Percentiles rank a stretch among this genome's conserved stretches.
Evolutionary conservation across 148 eudicot species (phyloP).

Genomic region (Dysphania ambrosioides): DNA sequence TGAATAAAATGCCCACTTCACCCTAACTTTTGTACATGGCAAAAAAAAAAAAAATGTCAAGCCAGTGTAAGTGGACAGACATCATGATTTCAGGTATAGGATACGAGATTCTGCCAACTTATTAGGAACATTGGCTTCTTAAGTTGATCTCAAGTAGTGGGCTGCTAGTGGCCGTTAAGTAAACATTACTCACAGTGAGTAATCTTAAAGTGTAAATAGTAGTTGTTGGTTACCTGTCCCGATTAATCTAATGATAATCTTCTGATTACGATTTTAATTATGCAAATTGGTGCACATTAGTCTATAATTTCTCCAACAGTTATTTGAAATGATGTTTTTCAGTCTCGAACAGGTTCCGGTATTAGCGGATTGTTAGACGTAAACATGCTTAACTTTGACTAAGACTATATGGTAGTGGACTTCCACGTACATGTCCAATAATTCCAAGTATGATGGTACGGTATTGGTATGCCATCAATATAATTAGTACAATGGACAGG

Average conservation of each 20-base stretch:
- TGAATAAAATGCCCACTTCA: neutral
- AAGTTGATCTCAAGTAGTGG: slow-evolving; percentile 3
- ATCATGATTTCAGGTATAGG: slow-evolving; percentile 6
- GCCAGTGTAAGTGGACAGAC: neutral
- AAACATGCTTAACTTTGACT: no score
- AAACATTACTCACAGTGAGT: neutral
- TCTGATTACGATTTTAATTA: neutral
- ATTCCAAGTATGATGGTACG: neutral
- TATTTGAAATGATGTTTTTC: neutral
- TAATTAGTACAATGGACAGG: neutral
- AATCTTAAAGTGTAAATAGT: slow-evolving; percentile 26
- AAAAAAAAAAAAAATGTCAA: slow-evolving; percentile 5
- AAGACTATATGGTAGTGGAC: slow-evolving; percentile 17
- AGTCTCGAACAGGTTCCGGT: slow-evolving; percentile 16
- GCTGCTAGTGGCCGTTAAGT: slow-evolving; percentile 8
- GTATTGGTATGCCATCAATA: neutral
- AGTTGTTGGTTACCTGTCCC: slow-evolving; percentile 13
- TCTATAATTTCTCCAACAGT: neutral
- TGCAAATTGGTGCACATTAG: slow-evolving; percentile 12
- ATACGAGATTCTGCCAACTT: slow-evolving; percentile 23
- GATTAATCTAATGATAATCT: slow-evolving; percentile 14
- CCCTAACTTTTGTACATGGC: slow-evolving; percentile 15
- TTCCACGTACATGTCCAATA: slow-evolving; percentile 18
- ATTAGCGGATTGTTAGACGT: slow-evolving; percentile 20
- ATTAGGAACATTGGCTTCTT: slow-evolving; percentile 13